A percentile compares a stretch with the other conserved stretches of the same genome.
Conservation (phyloP, 352 stramenopile genomes). For the Thalassiosira livingstoniorum region DNA sequence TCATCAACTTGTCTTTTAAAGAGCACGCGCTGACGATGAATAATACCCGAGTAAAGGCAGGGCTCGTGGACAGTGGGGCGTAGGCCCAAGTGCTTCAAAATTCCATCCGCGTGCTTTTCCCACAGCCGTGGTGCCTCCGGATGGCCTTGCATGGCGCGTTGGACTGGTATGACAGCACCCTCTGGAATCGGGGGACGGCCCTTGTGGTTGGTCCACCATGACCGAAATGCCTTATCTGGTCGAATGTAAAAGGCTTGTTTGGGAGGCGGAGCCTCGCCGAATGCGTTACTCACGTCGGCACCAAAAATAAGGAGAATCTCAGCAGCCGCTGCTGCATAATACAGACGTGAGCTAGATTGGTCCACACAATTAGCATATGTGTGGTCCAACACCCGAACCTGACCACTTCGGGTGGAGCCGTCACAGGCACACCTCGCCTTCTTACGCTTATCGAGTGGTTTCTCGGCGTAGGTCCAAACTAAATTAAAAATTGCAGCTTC, state of each 20-base stretch:
- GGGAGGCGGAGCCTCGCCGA: constrained; percentile 42
- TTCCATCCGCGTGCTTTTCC: constrained; percentile 43
- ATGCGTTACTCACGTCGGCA: no score
- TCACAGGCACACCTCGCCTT: background rate
- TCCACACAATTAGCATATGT: constrained; percentile 60
- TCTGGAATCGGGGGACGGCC: constrained; percentile 14
- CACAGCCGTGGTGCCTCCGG: constrained; percentile 59
- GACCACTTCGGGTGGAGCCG: constrained; percentile 5
- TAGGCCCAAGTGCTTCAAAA: constrained; percentile 38
- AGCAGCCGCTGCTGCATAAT: constrained; percentile 30
- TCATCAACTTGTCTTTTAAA: no score
- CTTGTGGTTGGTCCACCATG: constrained; percentile 37
- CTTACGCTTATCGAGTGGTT: background rate
- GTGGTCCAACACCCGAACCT: constrained; percentile 28
- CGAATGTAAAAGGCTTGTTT: constrained; percentile 49
- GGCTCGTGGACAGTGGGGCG: constrained; percentile 47
- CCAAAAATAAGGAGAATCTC: constrained; percentile 39
- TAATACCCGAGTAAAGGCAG: no score
- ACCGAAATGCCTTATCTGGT: no score
- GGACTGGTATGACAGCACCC: constrained; percentile 41
- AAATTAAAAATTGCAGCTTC: background rate
- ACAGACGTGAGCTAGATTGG: constrained; percentile 41
- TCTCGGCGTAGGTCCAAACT: background rate
- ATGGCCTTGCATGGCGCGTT: constrained; percentile 62
- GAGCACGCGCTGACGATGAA: no score